Evolutionary conservation across 1,139 yeast species (phyloP), one percentile per base, ranked within the genome.

Genomic region (Pichia sp.): DNA sequence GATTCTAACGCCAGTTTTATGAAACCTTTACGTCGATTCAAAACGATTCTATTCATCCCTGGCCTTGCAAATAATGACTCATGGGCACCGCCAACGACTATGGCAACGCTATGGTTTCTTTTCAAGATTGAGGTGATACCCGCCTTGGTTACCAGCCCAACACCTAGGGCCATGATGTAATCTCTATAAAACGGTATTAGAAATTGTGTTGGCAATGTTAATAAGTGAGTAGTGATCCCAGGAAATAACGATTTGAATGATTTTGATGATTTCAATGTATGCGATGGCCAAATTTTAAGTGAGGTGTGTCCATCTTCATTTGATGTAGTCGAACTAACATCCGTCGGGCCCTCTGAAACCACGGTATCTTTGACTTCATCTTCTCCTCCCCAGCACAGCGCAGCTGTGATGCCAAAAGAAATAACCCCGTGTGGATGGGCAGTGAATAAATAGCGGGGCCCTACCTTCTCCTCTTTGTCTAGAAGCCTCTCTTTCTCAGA

Each of bases 341-440:
- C 45, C 6, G 15, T 8, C 7, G 8, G 4, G 8, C 42, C 43
- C 23, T 52, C 42, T 10, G 16, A 16, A 30, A 55, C 8, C 4
- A 19, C 16, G 6, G 55, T 52, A 23, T 52, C 44, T 23, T 15
- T 29, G 19, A 50, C 11, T 5, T 43, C 19, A 44, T 29, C 40
- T 10, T 38, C 15, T 10, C 58, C 58, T 45, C 49, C 42, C 58
- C 58, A 55, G 15, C 58, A 55, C 5, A 55, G 8, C 4, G 42
- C 1, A 2, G 97, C 96, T 70, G 93, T 83, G 0, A 87, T 95
- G 0, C 98, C 97, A 81, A 92, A 79, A 0, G 96, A 89, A 26
- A 92, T 90, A 23, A 93, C 93, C 0, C 99, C 99, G 68, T 93
- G 99, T 0, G 99, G 99, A 69, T 92, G 97, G 67, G 90, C 87